These are phyloP conservation scores for Hygrophila difformis DNA, from an alignment of 257 asterid genomes.

Conservation along the genomic window DNA sequence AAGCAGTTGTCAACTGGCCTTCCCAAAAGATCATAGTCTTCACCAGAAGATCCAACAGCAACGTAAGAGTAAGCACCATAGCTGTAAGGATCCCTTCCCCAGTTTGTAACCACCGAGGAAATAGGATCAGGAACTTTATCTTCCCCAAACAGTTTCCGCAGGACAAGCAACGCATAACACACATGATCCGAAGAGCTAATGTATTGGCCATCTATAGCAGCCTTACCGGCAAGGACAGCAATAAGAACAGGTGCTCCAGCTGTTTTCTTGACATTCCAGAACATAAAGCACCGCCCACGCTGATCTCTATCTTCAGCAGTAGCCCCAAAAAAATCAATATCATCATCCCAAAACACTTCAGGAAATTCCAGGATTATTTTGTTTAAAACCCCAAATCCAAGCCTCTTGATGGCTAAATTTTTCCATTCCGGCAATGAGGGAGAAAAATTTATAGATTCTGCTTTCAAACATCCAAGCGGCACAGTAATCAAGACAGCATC, in stretches of 20 bases:
- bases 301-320: slow-evolving; percentile 77
- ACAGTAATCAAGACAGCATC: slow-evolving; percentile 92
- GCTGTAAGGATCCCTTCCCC: slow-evolving; percentile 97
- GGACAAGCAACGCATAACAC: slow-evolving; percentile 71
- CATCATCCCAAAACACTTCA: slow-evolving; percentile 95
- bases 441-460: slow-evolving; percentile 71
- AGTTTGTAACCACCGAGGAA: slow-evolving; percentile 90
- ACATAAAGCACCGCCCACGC: slow-evolving; percentile 96
- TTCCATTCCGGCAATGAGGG: slow-evolving; percentile 94
- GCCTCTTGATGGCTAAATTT: slow-evolving; percentile 61
- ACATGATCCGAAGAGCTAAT: slow-evolving; percentile 68
- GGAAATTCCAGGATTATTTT: slow-evolving; percentile 91
- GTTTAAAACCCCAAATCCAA: slow-evolving; percentile 95
- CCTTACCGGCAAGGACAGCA: slow-evolving; percentile 92
- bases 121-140: slow-evolving; percentile 78
- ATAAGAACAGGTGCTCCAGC: slow-evolving; percentile 99
- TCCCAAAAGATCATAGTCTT: slow-evolving; percentile 90
- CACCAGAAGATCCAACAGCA: slow-evolving; percentile 98
- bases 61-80: slow-evolving; percentile 98
- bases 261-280: slow-evolving; percentile 98
- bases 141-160: slow-evolving; percentile 91
- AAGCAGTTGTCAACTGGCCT: slow-evolving; percentile 88
- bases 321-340: slow-evolving; percentile 93
- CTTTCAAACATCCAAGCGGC: slow-evolving; percentile 96
- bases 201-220: slow-evolving; percentile 81